phyloP scores from a whole-genome alignment of 1,284 basidiomycete species.

The Rhizoctonia solani region DNA sequence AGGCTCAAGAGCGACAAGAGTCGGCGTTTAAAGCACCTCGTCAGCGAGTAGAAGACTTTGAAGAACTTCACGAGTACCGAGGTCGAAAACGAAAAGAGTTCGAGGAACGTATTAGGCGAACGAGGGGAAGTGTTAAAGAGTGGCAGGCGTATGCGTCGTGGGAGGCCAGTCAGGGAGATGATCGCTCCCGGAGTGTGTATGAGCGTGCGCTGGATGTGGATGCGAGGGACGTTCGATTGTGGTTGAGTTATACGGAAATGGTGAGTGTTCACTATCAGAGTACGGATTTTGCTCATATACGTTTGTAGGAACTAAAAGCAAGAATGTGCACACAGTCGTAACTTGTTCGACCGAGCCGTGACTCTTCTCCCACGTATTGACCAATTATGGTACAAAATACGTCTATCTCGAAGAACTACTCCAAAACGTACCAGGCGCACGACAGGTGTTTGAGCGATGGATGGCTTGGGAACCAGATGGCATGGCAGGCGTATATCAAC shows the following conservation, averaged over 20 bases:
- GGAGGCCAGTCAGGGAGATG: constrained; percentile 94
- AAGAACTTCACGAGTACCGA: constrained; percentile 95
- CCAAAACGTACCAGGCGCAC: constrained; percentile 91
- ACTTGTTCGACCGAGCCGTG: constrained; percentile 95
- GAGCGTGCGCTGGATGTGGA: constrained; percentile 97
- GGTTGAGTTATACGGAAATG: constrained; percentile 98
- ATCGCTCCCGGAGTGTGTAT: constrained; percentile 90
- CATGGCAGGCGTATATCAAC: constrained; percentile 98
- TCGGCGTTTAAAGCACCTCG: constrained; percentile 87
- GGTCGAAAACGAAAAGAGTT: constrained; percentile 95
- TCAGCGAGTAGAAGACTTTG: constrained; percentile 94
- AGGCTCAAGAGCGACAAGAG: constrained; percentile 98
- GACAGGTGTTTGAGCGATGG: constrained; percentile 98
- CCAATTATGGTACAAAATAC: constrained; percentile 97
- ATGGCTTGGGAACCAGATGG: constrained; percentile 99
- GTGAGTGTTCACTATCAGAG: constrained; percentile 37
- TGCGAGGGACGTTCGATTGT: constrained; percentile 84
- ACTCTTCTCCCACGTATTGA: constrained; percentile 95
- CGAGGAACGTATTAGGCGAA: constrained; percentile 92
- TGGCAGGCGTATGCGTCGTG: constrained; percentile 66
- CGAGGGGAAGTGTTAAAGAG: constrained; percentile 75
- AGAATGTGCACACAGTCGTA: constrained; percentile 96
- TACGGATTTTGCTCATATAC: not conserved
- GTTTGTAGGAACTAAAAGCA: constrained; percentile 82
- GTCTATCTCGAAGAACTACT: constrained; percentile 98